A percentile compares a stretch with the other conserved stretches of the same genome.
Evolutionary conservation across 2,329 filamentous ascomycete genomes (phyloP).

Genomic region (Aspergillaceae sp.): DNA sequence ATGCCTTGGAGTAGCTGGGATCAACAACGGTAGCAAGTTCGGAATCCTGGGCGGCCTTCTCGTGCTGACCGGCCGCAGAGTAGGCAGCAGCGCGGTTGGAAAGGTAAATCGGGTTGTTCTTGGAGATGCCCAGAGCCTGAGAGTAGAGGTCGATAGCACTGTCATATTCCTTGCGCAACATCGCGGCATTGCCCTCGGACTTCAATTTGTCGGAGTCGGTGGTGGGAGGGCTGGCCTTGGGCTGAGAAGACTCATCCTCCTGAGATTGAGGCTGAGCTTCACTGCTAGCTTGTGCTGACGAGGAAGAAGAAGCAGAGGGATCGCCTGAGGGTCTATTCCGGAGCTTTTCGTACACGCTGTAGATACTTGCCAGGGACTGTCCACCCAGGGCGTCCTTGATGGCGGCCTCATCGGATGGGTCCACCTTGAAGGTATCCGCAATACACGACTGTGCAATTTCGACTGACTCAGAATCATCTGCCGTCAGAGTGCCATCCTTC

Average conservation of each 20-base stretch:
- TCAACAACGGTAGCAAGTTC: slow-evolving; percentile 83
- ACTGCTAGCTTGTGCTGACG: slow-evolving; percentile 1
- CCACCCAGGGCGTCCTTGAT: slow-evolving; percentile 69
- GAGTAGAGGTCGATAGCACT: slow-evolving; percentile 80
- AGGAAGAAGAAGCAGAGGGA: slow-evolving; percentile 31
- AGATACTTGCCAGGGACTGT: slow-evolving; percentile 85
- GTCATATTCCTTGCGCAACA: slow-evolving; percentile 86
- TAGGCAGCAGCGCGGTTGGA: slow-evolving; percentile 95
- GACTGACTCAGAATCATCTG: slow-evolving; percentile 86
- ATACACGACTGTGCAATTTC: slow-evolving; percentile 94
- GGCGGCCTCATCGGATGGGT: slow-evolving; percentile 66
- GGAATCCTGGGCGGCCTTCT: slow-evolving; percentile 74
- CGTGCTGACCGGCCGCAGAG: slow-evolving; percentile 75
- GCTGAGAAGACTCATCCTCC: slow-evolving; percentile 30
- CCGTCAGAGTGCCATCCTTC: slow-evolving; percentile 76
- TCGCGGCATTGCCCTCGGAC: slow-evolving; percentile 83
- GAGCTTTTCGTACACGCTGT: slow-evolving; percentile 92
- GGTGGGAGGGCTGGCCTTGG: slow-evolving; percentile 31
- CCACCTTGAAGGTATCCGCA: slow-evolving; percentile 88
- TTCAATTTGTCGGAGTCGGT: slow-evolving; percentile 83
- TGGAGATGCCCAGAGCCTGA: slow-evolving; percentile 69
- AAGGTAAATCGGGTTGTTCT: slow-evolving; percentile 89
- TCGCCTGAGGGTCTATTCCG: slow-evolving; percentile 53
- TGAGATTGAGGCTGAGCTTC: slow-evolving; percentile 25
- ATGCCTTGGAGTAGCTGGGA: slow-evolving; percentile 92